Conservation (phyloP, 345 rosid species). For the Lepidium africanum region DNA sequence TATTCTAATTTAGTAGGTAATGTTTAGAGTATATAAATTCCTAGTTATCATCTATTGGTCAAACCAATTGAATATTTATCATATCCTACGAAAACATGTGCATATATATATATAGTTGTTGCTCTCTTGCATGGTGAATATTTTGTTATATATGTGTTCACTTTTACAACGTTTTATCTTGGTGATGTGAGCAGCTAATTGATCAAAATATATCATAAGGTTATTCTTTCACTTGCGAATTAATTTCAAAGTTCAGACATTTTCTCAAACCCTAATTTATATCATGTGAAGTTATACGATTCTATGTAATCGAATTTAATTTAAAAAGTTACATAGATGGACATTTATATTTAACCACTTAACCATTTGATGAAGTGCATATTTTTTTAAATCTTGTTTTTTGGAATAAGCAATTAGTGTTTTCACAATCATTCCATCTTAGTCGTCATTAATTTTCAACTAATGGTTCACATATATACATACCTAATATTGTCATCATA, state of each 20-base stretch:
- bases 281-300: too few relatives aligned
- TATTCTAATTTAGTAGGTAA: not conserved
- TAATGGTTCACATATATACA: not conserved
- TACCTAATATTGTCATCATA: conserved; percentile 24
- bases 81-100: not conserved
- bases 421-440: not conserved
- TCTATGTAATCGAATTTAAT: too few relatives aligned
- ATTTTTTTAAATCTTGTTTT: too few relatives aligned
- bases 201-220: not conserved
- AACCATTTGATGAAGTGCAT: too few relatives aligned
- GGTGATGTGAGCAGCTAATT: not conserved
- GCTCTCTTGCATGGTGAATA: conserved; percentile 18
- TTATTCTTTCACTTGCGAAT: not conserved
- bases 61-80: not conserved
- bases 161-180: conserved; percentile 9
- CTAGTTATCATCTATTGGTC: not conserved
- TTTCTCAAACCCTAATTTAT: too few relatives aligned
- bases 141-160: not conserved
- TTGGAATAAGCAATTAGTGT: not conserved
- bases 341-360: too few relatives aligned
- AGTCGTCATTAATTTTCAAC: conserved; percentile 3
- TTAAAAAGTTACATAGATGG: too few relatives aligned
- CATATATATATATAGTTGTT: not conserved
- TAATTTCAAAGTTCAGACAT: not conserved
- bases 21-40: not conserved